phyloP scores from a whole-genome alignment of 2,329 filamentous ascomycete genomes.

The Curvularia hawaiiensis region DNA sequence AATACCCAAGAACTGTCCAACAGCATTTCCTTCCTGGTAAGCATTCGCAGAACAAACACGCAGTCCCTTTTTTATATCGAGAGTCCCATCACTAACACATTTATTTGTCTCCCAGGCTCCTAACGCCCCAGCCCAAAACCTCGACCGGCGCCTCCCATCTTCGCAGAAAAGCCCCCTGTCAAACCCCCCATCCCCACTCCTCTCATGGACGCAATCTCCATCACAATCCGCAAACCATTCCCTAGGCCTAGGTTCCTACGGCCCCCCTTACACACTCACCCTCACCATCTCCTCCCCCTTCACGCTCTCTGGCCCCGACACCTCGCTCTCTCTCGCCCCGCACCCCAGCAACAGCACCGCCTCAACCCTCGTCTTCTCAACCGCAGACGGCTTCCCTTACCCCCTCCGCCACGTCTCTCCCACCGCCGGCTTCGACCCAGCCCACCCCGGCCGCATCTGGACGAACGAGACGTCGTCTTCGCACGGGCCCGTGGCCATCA shows the following conservation, averaged over 20 bases:
- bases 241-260: constrained; percentile 50
- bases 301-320: constrained; percentile 52
- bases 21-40: constrained; percentile 47
- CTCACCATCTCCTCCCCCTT: constrained; percentile 52
- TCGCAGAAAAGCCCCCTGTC: constrained; percentile 5
- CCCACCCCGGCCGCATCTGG: constrained; percentile 60
- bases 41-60: background rate
- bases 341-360: constrained; percentile 6
- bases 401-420: constrained; percentile 55
- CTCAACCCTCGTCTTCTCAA: constrained; percentile 50
- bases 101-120: constrained; percentile 22
- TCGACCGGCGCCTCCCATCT: constrained; percentile 45
- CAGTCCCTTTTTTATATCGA: background rate
- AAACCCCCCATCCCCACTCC: constrained; percentile 22
- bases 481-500: constrained; percentile 50
- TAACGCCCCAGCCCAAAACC: constrained; percentile 52
- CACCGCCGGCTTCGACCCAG: constrained; percentile 53
- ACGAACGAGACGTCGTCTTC: constrained; percentile 54
- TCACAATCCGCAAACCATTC: constrained; percentile 11
- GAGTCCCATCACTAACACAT: background rate
- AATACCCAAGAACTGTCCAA: constrained; percentile 28
- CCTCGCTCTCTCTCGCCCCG: constrained; percentile 45
- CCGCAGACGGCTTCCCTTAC: constrained; percentile 49
- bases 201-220: constrained; percentile 41
- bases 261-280: constrained; percentile 53